Evolutionary conservation across 2,329 filamentous ascomycete species (phyloP).

Genomic region (Diaporthe amygdali): DNA sequence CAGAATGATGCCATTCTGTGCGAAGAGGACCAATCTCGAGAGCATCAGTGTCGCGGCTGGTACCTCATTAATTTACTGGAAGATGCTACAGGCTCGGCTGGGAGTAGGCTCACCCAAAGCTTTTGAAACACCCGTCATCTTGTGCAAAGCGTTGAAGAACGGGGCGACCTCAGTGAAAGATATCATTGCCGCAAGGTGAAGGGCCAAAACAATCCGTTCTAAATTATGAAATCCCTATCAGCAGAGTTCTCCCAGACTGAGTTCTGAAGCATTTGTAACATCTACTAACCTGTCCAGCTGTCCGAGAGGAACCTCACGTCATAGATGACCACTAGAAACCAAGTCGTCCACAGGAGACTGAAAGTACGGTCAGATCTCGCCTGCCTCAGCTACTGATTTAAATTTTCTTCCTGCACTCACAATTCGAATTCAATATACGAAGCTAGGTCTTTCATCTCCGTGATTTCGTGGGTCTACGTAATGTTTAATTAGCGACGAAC

Average conservation of each 20-base stretch:
- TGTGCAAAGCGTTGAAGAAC: conserved; percentile 4
- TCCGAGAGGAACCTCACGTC: conserved; percentile 9
- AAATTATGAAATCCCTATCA: neutral
- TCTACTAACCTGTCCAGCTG: conserved; percentile 5
- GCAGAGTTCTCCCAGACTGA: neutral
- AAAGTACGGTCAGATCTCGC: neutral
- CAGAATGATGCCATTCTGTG: conserved; percentile 57
- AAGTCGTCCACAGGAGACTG: conserved; percentile 15
- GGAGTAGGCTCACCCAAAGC: neutral
- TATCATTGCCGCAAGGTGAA: conserved; percentile 11
- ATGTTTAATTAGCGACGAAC: neutral
- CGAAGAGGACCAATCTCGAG: conserved; percentile 56
- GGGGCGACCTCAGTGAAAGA: conserved; percentile 9
- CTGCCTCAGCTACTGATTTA: neutral
- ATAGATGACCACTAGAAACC: conserved; percentile 15
- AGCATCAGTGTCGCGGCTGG: conserved; percentile 51
- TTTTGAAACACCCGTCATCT: neutral
- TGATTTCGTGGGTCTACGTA: conserved; percentile 7
- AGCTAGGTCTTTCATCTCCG: neutral
- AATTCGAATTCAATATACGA: conserved; percentile 19
- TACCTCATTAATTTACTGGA: neutral
- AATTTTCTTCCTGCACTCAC: neutral
- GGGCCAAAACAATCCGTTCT: neutral
- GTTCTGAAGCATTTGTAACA: neutral
- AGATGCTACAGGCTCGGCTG: neutral